Evolutionary conservation across 192 early-diverging fungal genomes (phyloP).

Genomic region (Coemansia sp.): DNA sequence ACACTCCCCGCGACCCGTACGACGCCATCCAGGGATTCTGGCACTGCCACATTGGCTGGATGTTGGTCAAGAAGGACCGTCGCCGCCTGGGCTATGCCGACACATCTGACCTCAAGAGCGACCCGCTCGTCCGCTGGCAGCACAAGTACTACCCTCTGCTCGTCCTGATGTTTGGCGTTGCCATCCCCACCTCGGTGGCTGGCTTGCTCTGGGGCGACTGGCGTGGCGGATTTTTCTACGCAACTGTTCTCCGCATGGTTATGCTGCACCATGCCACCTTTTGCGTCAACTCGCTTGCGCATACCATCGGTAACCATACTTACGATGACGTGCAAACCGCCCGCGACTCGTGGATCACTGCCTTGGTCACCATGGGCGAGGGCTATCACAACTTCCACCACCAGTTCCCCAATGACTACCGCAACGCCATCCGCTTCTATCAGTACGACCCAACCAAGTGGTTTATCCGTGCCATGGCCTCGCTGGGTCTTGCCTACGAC

Average conservation of each 20-base stretch:
- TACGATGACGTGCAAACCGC: slow-evolving; percentile 85
- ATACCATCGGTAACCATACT: slow-evolving; percentile 69
- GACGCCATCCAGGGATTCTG: slow-evolving; percentile 75
- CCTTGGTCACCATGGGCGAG: slow-evolving; percentile 76
- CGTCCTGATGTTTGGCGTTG: slow-evolving; percentile 70
- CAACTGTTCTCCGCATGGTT: slow-evolving; percentile 69
- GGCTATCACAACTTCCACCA: slow-evolving; percentile 90
- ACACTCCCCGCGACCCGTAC: slow-evolving; percentile 83
- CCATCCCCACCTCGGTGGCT: slow-evolving; percentile 82
- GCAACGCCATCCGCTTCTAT: slow-evolving; percentile 74
- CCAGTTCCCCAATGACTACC: slow-evolving; percentile 85
- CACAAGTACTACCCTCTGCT: slow-evolving; percentile 75
- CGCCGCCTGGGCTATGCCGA: slow-evolving; percentile 76
- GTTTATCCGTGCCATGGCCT: slow-evolving; percentile 63
- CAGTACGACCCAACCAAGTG: slow-evolving; percentile 89
- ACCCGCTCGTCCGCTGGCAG: slow-evolving; percentile 72
- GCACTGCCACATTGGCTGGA: slow-evolving; percentile 86
- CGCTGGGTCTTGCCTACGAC: slow-evolving; percentile 67
- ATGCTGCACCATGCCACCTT: slow-evolving; percentile 87
- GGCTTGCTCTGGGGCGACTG: slow-evolving; percentile 85
- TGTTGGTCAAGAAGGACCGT: slow-evolving; percentile 77
- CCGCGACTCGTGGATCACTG: slow-evolving; percentile 79
- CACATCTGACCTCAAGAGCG: slow-evolving; percentile 75
- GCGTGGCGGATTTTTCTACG: slow-evolving; percentile 80
- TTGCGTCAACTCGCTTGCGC: slow-evolving; percentile 83